Conservation (phyloP, 2,329 filamentous ascomycete genomes). For the Aspergillus pseudoviridinutans region DNA sequence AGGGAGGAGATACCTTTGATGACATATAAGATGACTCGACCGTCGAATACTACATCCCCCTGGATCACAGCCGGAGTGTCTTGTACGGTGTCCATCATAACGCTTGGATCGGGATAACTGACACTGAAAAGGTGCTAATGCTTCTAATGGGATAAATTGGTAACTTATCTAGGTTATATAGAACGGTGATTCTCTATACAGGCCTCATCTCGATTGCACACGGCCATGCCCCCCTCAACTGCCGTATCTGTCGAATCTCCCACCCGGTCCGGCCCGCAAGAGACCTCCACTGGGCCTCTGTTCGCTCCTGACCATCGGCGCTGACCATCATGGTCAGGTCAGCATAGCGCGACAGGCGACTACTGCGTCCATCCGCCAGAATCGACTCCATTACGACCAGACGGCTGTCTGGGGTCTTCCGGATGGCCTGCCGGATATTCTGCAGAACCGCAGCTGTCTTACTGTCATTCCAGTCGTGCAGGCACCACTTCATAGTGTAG, state of each 20-base stretch:
- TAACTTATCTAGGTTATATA: too few species aligned
- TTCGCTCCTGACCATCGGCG: conserved; percentile 33
- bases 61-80: not conserved
- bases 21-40: conserved; percentile 4
- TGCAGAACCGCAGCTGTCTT: conserved; percentile 27
- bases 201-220: not conserved
- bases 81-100: not conserved
- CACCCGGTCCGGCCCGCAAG: not conserved
- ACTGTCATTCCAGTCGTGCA: conserved; percentile 42
- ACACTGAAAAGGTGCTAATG: not conserved
- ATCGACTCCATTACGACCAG: conserved; percentile 16
- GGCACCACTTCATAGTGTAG: conserved; percentile 40
- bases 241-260: not conserved
- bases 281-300: not conserved
- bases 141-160: not conserved
- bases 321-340: conserved; percentile 44
- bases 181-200: not conserved
- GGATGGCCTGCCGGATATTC: conserved; percentile 30
- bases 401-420: not conserved
- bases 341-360: conserved; percentile 34
- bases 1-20: conserved; percentile 1
- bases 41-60: conserved; percentile 5
- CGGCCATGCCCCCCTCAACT: not conserved
- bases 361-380: conserved; percentile 26
- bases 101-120: too few species aligned